Percentiles rank a stretch among this genome's conserved stretches.
These are phyloP conservation scores for Diaporthe sp. DNA, from an alignment of 2,329 filamentous ascomycete species.

Conservation along the genomic window DNA sequence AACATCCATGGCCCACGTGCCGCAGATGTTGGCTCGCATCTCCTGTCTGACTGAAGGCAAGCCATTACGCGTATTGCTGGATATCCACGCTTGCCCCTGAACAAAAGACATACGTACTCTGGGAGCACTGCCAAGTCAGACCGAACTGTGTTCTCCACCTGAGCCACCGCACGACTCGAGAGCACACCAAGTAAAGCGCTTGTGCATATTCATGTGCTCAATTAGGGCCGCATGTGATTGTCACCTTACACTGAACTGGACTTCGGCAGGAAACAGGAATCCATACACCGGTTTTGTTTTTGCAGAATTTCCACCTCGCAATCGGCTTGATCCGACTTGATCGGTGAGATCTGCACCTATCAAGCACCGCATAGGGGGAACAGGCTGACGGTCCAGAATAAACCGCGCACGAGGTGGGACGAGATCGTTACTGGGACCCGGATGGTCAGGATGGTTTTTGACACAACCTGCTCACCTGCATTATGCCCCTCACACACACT, in stretches of 20 bases:
- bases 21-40: not conserved
- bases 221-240: not conserved
- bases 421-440: not conserved
- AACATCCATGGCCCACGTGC: not conserved
- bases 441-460: not conserved
- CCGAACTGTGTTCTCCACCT: slow-evolving; percentile 11
- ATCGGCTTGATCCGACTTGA: slow-evolving; percentile 6
- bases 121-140: slow-evolving; percentile 22
- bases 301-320: not conserved
- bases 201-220: not conserved
- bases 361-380: not conserved
- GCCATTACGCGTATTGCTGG: slow-evolving; percentile 2
- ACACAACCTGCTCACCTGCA: not conserved
- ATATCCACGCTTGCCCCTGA: slow-evolving; percentile 1
- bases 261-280: not conserved
- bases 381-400: not conserved
- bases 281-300: slow-evolving; percentile 16
- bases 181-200: not conserved
- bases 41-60: not conserved
- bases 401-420: slow-evolving; percentile 1
- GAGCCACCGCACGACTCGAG: slow-evolving; percentile 12
- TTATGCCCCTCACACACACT: not conserved
- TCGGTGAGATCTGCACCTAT: not conserved
- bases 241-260: not conserved
- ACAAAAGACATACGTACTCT: not conserved